These are phyloP conservation scores for Hyparrhenia diplandra DNA, from an alignment of 176 grass and related monocot species.

Conservation along the genomic window DNA sequence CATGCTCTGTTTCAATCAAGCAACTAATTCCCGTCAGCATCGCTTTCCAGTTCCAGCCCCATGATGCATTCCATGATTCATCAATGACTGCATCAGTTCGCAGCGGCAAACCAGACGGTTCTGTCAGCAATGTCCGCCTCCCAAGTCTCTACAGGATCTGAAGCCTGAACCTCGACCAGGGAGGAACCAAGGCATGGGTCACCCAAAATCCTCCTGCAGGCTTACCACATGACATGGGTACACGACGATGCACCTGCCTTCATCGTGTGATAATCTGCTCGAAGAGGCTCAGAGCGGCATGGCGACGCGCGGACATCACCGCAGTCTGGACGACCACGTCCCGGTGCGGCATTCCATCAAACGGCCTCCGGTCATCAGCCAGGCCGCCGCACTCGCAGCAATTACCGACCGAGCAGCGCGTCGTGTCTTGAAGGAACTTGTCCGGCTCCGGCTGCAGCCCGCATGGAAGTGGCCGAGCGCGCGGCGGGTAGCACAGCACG, in stretches of 20 bases:
- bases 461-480: too few relatives aligned
- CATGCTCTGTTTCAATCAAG: not conserved
- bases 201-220: slow-evolving; percentile 19
- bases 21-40: not conserved
- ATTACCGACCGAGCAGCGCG: not conserved
- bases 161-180: not conserved
- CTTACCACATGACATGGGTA: slow-evolving; percentile 17
- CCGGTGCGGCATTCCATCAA: slow-evolving; percentile 46
- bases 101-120: not conserved
- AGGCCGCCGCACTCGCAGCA: slow-evolving; percentile 16
- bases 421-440: too few relatives aligned
- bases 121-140: slow-evolving; percentile 30
- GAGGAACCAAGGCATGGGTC: not conserved
- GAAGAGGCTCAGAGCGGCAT: slow-evolving; percentile 21
- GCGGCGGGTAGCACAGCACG: not conserved
- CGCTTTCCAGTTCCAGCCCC: not conserved
- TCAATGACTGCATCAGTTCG: not conserved
- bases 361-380: slow-evolving; percentile 19
- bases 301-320: too few relatives aligned
- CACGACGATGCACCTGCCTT: slow-evolving; percentile 11
- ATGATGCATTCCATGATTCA: too few relatives aligned
- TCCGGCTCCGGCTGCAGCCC: too few relatives aligned
- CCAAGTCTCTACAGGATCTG: slow-evolving; percentile 6
- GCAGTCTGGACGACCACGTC: slow-evolving; percentile 24
- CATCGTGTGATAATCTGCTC: not conserved